These are phyloP conservation scores for Lactifluus hygrophoroides DNA, from an alignment of 768 basidiomycete genomes.

Conservation along the genomic window DNA sequence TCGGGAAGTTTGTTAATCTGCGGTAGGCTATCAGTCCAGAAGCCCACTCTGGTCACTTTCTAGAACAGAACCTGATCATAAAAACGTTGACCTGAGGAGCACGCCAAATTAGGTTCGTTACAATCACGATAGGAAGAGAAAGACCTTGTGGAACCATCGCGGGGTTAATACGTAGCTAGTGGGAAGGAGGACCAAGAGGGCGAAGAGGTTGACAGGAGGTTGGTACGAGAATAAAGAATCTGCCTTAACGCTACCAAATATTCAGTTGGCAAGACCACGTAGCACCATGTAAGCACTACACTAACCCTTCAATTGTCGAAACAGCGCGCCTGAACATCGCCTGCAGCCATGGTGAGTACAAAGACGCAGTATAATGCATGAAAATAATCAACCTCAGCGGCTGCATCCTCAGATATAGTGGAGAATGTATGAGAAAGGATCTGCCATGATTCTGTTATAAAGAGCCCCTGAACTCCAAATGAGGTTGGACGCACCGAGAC, in stretches of 20 bases:
- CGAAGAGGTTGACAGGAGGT: conserved; percentile 85
- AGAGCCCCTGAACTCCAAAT: neutral
- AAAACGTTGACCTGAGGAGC: conserved; percentile 71
- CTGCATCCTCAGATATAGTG: conserved; percentile 86
- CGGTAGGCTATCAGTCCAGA: neutral
- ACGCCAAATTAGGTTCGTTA: conserved; percentile 10
- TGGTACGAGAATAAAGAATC: conserved; percentile 93
- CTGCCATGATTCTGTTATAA: conserved; percentile 30
- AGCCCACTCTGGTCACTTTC: neutral
- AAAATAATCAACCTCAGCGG: conserved; percentile 62
- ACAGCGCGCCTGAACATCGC: conserved; percentile 95
- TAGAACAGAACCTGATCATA: conserved; percentile 55
- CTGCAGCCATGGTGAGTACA: conserved; percentile 30
- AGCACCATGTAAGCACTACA: neutral
- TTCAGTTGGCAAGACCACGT: neutral
- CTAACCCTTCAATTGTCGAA: conserved; percentile 85
- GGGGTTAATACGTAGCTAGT: conserved; percentile 78
- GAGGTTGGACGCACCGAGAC: neutral
- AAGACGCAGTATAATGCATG: neutral
- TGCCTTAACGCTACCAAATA: conserved; percentile 61
- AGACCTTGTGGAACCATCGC: conserved; percentile 96
- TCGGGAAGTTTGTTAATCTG: conserved; percentile 77
- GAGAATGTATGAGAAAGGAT: conserved; percentile 95
- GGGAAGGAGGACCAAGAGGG: conserved; percentile 80
- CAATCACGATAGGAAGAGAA: conserved; percentile 1